Evolutionary conservation across 2,329 filamentous ascomycete species (phyloP).

Genomic region (Ascochyta lentis): DNA sequence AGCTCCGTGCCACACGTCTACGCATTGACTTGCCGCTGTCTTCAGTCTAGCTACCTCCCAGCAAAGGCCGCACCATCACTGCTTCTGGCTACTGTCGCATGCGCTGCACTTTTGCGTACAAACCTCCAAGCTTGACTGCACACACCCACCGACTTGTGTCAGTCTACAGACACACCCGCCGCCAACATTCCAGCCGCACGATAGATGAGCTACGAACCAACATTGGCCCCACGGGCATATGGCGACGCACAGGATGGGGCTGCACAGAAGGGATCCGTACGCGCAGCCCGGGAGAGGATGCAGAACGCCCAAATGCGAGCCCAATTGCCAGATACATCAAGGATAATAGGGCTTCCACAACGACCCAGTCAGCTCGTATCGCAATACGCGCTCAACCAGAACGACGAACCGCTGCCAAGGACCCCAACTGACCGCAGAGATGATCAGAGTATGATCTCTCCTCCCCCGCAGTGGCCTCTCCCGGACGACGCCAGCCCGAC

Average conservation of each 20-base stretch:
- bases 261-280: slow-evolving; percentile 45
- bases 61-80: slow-evolving; percentile 21
- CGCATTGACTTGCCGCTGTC: slow-evolving; percentile 25
- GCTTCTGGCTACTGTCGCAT: slow-evolving; percentile 13
- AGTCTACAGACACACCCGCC: slow-evolving; percentile 40
- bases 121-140: neutral
- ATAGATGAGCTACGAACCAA: slow-evolving; percentile 50
- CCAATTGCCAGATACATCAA: slow-evolving; percentile 41
- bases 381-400: slow-evolving; percentile 27
- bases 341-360: slow-evolving; percentile 45
- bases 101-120: slow-evolving; percentile 12
- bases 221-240: slow-evolving; percentile 41
- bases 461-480: slow-evolving; percentile 56
- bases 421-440: slow-evolving; percentile 25
- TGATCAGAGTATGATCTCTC: slow-evolving; percentile 32
- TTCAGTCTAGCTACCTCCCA: slow-evolving; percentile 5
- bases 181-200: slow-evolving; percentile 34
- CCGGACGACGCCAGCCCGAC: slow-evolving; percentile 43
- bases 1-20: slow-evolving; percentile 16
- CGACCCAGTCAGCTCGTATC: slow-evolving; percentile 45
- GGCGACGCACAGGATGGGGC: slow-evolving; percentile 34
- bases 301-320: slow-evolving; percentile 38
- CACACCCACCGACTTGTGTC: slow-evolving; percentile 36
- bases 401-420: slow-evolving; percentile 21
- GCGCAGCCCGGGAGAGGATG: slow-evolving; percentile 45